phyloP scores from a whole-genome alignment of 305 asterid genomes.

The Fraxinus platypoda region DNA sequence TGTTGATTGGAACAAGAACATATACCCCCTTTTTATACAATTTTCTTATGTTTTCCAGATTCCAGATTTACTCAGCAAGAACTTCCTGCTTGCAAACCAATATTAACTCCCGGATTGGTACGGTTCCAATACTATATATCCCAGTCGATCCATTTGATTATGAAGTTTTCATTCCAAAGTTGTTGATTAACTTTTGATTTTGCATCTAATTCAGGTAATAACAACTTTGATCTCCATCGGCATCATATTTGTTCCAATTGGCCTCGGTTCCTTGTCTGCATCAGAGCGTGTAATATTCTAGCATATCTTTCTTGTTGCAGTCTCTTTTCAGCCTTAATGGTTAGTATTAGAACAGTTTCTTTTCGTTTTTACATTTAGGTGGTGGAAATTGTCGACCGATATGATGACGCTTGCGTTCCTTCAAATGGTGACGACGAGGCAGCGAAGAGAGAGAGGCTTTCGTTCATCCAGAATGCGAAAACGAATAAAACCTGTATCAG shows the following conservation, averaged over 20 bases:
- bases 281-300: conserved; percentile 51
- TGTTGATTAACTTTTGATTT: neutral
- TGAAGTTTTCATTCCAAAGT: neutral
- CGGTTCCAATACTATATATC: neutral
- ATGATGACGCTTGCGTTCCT: conserved; percentile 65
- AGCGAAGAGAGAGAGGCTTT: conserved; percentile 32
- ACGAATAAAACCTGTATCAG: conserved; percentile 62
- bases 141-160: neutral
- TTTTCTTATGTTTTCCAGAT: conserved; percentile 43
- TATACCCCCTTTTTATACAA: neutral
- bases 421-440: conserved; percentile 9
- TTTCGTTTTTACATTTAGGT: conserved; percentile 44
- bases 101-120: conserved; percentile 84
- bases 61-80: conserved; percentile 92
- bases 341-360: neutral
- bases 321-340: neutral
- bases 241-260: conserved; percentile 69
- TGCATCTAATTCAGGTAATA: conserved; percentile 48
- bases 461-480: conserved; percentile 42
- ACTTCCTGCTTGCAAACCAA: conserved; percentile 91
- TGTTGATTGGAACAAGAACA: neutral
- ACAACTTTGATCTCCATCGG: conserved; percentile 57
- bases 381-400: conserved; percentile 71
- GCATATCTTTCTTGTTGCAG: neutral
- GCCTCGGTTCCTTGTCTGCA: conserved; percentile 64